Conservation (phyloP, 2,329 filamentous ascomycete species). For the Mariannaea sp. region DNA sequence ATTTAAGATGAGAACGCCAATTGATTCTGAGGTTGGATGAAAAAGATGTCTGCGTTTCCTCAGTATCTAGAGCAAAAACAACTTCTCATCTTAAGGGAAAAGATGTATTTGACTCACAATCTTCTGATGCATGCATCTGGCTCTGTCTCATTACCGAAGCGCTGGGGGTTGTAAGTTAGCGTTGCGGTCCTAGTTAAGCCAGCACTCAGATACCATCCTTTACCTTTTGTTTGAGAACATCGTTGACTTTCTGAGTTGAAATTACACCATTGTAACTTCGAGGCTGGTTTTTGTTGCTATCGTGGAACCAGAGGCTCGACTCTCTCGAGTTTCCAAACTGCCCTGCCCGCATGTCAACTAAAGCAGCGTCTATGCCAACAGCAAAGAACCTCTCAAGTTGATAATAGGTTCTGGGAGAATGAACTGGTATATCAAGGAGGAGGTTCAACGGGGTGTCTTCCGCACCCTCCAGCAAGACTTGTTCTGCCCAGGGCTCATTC, state of each 20-base stretch:
- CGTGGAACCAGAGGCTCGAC: not conserved
- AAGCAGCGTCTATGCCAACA: not conserved
- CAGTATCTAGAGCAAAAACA: too few relatives aligned
- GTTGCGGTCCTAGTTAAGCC: not conserved
- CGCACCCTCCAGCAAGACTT: not conserved
- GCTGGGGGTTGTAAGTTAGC: not conserved
- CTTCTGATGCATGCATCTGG: constrained; percentile 1
- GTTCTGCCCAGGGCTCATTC: not conserved
- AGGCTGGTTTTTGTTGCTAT: not conserved
- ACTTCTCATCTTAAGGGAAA: too few relatives aligned
- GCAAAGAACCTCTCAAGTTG: not conserved
- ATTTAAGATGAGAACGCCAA: constrained; percentile 1
- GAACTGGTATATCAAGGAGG: not conserved
- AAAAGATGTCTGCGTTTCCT: not conserved
- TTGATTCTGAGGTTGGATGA: not conserved
- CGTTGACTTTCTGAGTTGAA: not conserved
- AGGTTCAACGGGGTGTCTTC: not conserved
- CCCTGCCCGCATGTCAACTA: not conserved
- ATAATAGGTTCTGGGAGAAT: not conserved
- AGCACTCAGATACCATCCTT: too few relatives aligned
- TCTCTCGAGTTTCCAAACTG: not conserved
- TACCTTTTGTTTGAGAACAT: not conserved
- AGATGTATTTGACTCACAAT: not conserved
- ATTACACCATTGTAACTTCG: constrained; percentile 2
- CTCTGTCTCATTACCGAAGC: not conserved